Evolutionary conservation across 2,329 filamentous ascomycete species (phyloP).

Genomic region (Colletotrichum karsti): DNA sequence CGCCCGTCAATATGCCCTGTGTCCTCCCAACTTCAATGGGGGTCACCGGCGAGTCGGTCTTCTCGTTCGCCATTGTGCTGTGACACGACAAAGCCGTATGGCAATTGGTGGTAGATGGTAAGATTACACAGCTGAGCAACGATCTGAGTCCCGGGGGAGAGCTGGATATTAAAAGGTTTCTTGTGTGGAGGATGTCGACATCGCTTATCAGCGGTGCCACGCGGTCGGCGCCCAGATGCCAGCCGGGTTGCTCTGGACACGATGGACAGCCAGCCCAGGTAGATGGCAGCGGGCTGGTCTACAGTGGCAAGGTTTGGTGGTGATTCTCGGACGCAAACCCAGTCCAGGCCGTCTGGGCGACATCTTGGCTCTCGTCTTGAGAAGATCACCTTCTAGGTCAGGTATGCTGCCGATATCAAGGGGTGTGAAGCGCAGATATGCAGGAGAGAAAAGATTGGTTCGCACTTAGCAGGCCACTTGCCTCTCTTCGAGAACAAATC

Average conservation of each 20-base stretch:
- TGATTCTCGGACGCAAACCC: slow-evolving; percentile 9
- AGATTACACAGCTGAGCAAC: background rate
- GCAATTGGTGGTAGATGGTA: background rate
- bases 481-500: background rate
- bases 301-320: slow-evolving; percentile 21
- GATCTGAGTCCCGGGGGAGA: background rate
- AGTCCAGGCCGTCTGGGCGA: slow-evolving; percentile 18
- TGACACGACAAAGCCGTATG: background rate
- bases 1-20: slow-evolving; percentile 20
- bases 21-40: slow-evolving; percentile 15
- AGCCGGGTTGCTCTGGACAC: background rate
- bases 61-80: slow-evolving; percentile 23
- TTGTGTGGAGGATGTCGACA: background rate
- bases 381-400: slow-evolving; percentile 29
- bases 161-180: slow-evolving; percentile 14
- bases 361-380: slow-evolving; percentile 15
- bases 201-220: slow-evolving; percentile 27
- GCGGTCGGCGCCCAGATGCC: slow-evolving; percentile 8
- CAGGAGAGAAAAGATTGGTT: slow-evolving; percentile 17
- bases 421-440: slow-evolving; percentile 15
- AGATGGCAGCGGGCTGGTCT: background rate
- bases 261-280: background rate
- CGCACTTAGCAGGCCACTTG: background rate
- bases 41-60: slow-evolving; percentile 11
- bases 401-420: slow-evolving; percentile 24